A percentile compares a stretch with the other conserved stretches of the same genome.
phyloP scores from a whole-genome alignment of 148 eudicot species.

The Chenopodium album region DNA sequence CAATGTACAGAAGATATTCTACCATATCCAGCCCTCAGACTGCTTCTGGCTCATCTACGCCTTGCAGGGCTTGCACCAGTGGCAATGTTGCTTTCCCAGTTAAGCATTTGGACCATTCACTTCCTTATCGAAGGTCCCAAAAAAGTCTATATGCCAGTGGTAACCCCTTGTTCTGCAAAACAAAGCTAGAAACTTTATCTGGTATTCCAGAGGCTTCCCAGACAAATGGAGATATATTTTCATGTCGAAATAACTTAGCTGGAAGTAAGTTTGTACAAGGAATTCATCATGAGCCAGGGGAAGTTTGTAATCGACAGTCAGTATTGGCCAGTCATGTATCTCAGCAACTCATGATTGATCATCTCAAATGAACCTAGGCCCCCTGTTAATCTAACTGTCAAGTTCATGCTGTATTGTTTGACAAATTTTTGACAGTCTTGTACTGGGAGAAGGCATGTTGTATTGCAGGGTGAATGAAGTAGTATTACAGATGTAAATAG shows the following conservation, averaged over 20 bases:
- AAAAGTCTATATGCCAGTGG: neutral
- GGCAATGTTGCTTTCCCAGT: conserved; percentile 34
- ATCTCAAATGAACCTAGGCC: conserved; percentile 13
- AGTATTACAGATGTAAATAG: neutral
- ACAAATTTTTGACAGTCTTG: neutral
- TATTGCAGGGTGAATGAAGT: neutral
- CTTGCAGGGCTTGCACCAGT: conserved; percentile 39
- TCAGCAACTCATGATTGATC: conserved; percentile 45
- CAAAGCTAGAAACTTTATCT: conserved; percentile 38
- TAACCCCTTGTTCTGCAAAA: conserved; percentile 24
- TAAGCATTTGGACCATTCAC: conserved; percentile 18
- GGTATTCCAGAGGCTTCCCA: conserved; percentile 36
- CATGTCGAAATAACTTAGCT: conserved; percentile 28
- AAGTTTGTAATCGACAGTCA: conserved; percentile 30
- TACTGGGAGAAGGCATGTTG: no score
- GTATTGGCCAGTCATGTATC: conserved; percentile 45
- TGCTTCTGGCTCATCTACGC: conserved; percentile 54
- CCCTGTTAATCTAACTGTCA: no score
- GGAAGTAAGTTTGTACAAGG: conserved; percentile 29
- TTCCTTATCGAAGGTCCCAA: conserved; percentile 18
- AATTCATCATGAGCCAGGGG: conserved; percentile 11
- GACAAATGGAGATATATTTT: conserved; percentile 24
- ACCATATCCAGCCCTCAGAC: conserved; percentile 39
- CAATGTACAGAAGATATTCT: conserved; percentile 29
- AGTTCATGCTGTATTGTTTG: neutral